phyloP scores from a whole-genome alignment of 345 rosid species.

The Boechera divaricarpa region DNA sequence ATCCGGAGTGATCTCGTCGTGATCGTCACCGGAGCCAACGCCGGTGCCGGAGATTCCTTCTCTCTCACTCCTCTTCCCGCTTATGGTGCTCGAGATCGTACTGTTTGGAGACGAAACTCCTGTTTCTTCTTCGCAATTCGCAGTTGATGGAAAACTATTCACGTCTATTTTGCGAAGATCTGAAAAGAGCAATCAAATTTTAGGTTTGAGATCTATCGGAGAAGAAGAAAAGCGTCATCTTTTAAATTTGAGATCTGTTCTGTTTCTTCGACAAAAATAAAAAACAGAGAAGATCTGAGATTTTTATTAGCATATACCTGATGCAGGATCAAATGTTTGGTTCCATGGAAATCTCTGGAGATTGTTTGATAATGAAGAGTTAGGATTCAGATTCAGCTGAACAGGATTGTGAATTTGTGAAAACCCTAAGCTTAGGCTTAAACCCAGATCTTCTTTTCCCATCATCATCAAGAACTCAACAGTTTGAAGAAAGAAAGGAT shows the following conservation, averaged over 20 bases:
- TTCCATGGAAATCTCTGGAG: conserved; percentile 41
- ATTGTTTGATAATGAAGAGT: conserved; percentile 47
- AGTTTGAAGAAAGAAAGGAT: neutral
- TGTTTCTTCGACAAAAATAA: neutral
- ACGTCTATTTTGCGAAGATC: conserved; percentile 95
- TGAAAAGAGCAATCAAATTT: conserved; percentile 43
- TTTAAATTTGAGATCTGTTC: conserved; percentile 6
- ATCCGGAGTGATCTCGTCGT: conserved; percentile 62
- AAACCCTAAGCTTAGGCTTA: conserved; percentile 76
- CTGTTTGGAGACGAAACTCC: conserved; percentile 96
- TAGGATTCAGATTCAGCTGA: conserved; percentile 43
- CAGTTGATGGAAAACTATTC: conserved; percentile 67
- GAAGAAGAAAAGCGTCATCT: neutral
- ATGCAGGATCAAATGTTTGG: conserved; percentile 16
- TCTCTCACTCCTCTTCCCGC: conserved; percentile 90
- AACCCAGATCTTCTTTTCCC: conserved; percentile 83
- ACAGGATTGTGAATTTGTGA: conserved; percentile 50
- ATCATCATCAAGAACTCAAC: conserved; percentile 48
- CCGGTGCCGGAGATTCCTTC: conserved; percentile 51
- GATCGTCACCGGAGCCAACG: conserved; percentile 57
- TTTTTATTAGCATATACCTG: conserved; percentile 14
- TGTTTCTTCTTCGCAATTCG: conserved; percentile 75
- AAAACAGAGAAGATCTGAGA: conserved; percentile 3
- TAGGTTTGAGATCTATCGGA: neutral
- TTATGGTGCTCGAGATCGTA: conserved; percentile 78